Base-by-base conservation (phyloP, 2,329 filamentous ascomycete species). In the Capronia epimyces region DNA sequence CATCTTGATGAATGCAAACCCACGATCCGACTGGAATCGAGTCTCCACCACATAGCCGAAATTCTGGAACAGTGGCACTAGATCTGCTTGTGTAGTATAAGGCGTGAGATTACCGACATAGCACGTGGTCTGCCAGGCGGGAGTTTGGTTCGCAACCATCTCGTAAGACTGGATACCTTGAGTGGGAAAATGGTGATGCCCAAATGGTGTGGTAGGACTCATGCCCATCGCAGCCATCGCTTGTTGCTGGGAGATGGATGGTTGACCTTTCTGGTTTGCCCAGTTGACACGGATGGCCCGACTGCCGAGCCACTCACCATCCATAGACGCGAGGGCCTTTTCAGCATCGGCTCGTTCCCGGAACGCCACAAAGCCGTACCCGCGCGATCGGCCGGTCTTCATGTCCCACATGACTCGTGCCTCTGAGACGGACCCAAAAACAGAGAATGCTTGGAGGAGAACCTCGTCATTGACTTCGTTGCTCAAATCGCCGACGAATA, bases 371-470 rank as follows among this genome's bases (percentile, higher is more conserved):
- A 98, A 98, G 10, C 93, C 93, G 66, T 98, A 98, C 54, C 93
- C 93, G 67, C 93, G 87, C 60, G 93, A 97, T 58, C 93, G 85
- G 61, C 93, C 93, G 29, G 93, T 98, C 80, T 98, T 98, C 93
- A 98, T 98, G 70, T 98, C 93, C 93, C 93, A 98, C 93, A 98
- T 98, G 59, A 98, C 93, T 64, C 93, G 89, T 53, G 93, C 93
- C 71, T 98, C 93, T 2, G 93, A 98, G 43, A 98, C 90, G 10
- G 84, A 88, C 34, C 93, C 93, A 69, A 97, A 98, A 39, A 89
- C 89, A 42, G 89, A 94, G 72, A 98, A 98, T 10, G 93, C 93
- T 71, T 96, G 90, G 13, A 86, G 77, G 18, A 98, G 79, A 46
- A 96, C 82, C 66, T 98, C 93, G 63, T 98, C 93, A 64, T 98